phyloP scores from a whole-genome alignment of 441 rosid species.

The Euphorbia celastroides region DNA sequence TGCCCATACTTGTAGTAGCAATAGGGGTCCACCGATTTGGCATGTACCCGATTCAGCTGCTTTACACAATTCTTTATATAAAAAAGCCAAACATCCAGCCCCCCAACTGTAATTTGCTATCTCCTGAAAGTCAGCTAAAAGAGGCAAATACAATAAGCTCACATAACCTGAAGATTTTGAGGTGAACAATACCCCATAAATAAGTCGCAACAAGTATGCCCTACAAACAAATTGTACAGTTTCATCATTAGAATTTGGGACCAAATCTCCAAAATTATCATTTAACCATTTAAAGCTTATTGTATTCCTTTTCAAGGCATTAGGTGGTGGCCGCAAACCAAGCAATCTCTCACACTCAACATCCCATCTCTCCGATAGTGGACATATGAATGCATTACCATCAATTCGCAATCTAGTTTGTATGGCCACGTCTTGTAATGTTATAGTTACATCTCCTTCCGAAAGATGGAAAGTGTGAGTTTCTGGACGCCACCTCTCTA shows the following conservation, averaged over 20 bases:
- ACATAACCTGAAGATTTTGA: neutral
- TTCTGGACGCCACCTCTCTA: neutral
- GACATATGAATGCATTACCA: neutral
- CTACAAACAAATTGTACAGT: neutral
- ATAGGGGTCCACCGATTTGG: neutral
- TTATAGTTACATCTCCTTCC: neutral
- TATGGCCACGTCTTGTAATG: neutral
- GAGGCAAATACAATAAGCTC: neutral
- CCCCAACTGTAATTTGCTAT: neutral
- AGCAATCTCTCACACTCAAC: too few species aligned
- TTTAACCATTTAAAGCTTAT: too few species aligned
- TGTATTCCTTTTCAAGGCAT: too few species aligned
- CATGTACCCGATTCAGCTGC: neutral
- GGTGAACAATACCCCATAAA: neutral
- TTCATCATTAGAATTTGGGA: too few species aligned
- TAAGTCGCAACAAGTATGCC: neutral
- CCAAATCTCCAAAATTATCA: too few species aligned
- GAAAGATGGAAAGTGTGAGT: neutral
- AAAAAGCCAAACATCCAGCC: neutral
- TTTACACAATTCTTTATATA: neutral
- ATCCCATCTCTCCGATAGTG: neutral
- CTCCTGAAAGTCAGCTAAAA: neutral
- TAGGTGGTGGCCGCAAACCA: too few species aligned
- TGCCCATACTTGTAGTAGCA: neutral
- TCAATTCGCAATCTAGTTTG: neutral